Base-by-base conservation (phyloP, 75 land plant genomes). In the Cupressus sempervirens region DNA sequence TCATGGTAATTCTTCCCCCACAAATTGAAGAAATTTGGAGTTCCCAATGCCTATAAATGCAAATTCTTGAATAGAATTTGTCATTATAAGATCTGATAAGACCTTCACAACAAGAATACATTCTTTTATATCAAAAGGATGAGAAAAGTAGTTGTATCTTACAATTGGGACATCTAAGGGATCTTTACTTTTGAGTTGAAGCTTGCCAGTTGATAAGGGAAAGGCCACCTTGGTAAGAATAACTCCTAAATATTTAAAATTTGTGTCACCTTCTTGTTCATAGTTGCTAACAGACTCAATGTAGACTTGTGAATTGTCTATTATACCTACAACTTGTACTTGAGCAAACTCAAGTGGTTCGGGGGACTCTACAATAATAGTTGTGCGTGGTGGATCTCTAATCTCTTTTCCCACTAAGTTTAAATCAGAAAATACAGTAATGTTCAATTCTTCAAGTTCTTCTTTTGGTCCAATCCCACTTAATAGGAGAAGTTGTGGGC, bases 391-490 rank as follows among this genome's bases (percentile, higher is more conserved):
- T 50, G 53, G 53, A 50, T 50, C 53, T 50, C 1, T 1, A 13
- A 50, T 50, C 15, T 1, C 53, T 62, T 91, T 81, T 9, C 98
- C 98, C 14, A 96, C 94, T 41, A 74, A 83, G 0, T 92, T 83
- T 46, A 88, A 86, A 40, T 92, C 89, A 50, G 89, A 7, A 8
- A 96, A 73, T 16, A 89, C 88, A 1, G 50, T 35, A 65, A 96
- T 94, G 29, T 84, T 85, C 7, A 87, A 75, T 7, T 50, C 20
- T 43, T 34, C 18, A 10, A 96, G 93, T 13, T 91, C 84, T 9
- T 83, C 79, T 9, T 82, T 82, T 2, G 93, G 93, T 23, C 98
- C 98, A 23, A 96, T 81, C 26, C 96, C 94, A 45, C 96, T 96
- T 82, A 96, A 84, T 13, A 50, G 13, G 53, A 50, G 53, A 50